Conservation (phyloP, 2,329 filamentous ascomycete genomes). For the Penicillium sp. region DNA sequence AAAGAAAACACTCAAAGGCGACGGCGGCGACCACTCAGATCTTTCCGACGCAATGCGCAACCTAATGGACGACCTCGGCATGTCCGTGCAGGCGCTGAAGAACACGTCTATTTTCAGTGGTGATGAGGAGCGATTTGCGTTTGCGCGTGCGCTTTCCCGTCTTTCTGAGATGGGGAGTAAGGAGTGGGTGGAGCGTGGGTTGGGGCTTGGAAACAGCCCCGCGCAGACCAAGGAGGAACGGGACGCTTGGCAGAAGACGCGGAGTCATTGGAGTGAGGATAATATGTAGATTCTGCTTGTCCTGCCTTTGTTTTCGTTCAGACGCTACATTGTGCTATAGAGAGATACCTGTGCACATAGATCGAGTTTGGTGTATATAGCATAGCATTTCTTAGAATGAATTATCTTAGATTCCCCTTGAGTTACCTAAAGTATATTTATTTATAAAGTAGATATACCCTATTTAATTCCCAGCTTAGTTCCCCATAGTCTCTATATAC, state of each 20-base stretch:
- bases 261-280: slow-evolving; percentile 54
- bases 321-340: not conserved
- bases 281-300: slow-evolving; percentile 34
- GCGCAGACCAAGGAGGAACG: slow-evolving; percentile 47
- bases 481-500: not conserved
- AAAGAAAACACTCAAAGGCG: slow-evolving; percentile 55
- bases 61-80: slow-evolving; percentile 83
- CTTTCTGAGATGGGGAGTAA: slow-evolving; percentile 89
- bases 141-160: slow-evolving; percentile 81
- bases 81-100: slow-evolving; percentile 82
- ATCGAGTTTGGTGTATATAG: slow-evolving; percentile 2
- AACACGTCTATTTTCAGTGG: slow-evolving; percentile 84
- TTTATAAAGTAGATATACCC: not conserved
- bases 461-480: not conserved
- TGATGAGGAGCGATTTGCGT: slow-evolving; percentile 95
- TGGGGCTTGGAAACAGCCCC: slow-evolving; percentile 51
- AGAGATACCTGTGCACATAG: slow-evolving; percentile 7
- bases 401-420: not conserved
- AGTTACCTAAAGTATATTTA: not conserved
- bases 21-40: slow-evolving; percentile 50
- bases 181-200: slow-evolving; percentile 86
- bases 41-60: slow-evolving; percentile 71
- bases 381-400: not conserved
- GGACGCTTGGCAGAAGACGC: slow-evolving; percentile 50
- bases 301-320: not conserved